Percentiles rank a stretch among this genome's conserved stretches.
Evolutionary conservation across 345 rosid genomes (phyloP).

Genomic region (Bruguiera parviflora): DNA sequence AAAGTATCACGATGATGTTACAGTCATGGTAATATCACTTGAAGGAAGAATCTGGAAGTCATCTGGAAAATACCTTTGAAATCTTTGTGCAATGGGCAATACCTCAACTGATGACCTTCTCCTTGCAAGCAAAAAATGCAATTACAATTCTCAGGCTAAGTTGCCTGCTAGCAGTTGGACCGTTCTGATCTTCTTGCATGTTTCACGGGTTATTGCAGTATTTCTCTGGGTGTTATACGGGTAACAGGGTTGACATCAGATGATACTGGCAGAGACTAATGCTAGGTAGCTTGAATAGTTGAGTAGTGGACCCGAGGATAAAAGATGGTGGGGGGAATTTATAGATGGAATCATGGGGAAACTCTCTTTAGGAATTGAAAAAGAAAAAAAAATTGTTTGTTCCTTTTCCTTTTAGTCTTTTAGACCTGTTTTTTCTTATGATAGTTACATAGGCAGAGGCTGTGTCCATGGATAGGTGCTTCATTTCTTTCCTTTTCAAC

Average conservation of each 20-base stretch:
- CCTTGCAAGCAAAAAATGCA: conserved; percentile 12
- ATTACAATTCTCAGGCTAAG: conserved; percentile 9
- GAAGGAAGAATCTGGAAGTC: conserved; percentile 99
- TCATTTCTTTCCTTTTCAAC: conserved; percentile 6
- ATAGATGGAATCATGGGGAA: conserved; percentile 24
- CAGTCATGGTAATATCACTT: conserved; percentile 91
- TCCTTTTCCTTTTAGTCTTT: conserved; percentile 4
- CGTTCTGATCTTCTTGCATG: conserved; percentile 10
- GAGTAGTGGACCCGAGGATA: conserved; percentile 32
- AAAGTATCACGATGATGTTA: conserved; percentile 94
- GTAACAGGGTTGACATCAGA: conserved; percentile 17
- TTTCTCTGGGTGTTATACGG: conserved; percentile 21
- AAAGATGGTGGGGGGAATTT: conserved; percentile 3
- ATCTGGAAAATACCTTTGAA: conserved; percentile 84
- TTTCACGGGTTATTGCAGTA: conserved; percentile 1
- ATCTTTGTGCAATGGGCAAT: conserved; percentile 1
- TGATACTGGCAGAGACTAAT: conserved; percentile 27
- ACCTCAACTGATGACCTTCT: conserved; percentile 1
- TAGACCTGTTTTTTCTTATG: conserved; percentile 17
- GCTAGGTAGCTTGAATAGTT: conserved; percentile 34
- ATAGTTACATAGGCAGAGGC: conserved; percentile 29
- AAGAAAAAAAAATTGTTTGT: background rate
- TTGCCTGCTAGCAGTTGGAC: conserved; percentile 14
- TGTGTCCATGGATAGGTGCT: conserved; percentile 24
- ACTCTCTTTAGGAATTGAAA: conserved; percentile 22